A percentile compares a stretch with the other conserved stretches of the same genome.
Evolutionary conservation across 768 basidiomycete species (phyloP).

Genomic region (Panus rudis): DNA sequence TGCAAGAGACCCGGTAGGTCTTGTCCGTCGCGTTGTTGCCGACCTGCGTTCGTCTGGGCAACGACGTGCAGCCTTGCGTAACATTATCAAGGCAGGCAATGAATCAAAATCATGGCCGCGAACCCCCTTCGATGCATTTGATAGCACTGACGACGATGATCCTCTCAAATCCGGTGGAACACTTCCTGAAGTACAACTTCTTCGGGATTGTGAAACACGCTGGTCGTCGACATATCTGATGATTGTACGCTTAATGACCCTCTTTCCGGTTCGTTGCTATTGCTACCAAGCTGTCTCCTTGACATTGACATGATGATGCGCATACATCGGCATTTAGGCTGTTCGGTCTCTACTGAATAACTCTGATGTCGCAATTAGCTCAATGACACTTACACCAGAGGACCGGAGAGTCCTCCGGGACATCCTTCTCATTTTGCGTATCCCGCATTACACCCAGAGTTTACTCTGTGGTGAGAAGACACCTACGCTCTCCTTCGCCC

Average conservation of each 20-base stretch:
- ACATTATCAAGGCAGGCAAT: conserved; percentile 8
- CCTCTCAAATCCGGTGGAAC: background rate
- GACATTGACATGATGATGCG: background rate
- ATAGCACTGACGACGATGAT: background rate
- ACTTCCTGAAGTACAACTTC: conserved; percentile 5
- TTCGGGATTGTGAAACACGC: conserved; percentile 16
- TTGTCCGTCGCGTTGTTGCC: conserved; percentile 4
- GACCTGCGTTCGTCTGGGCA: conserved; percentile 16
- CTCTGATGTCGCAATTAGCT: background rate
- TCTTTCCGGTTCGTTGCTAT: background rate
- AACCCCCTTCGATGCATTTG: background rate
- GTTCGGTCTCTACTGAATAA: background rate
- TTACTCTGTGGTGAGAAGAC: background rate
- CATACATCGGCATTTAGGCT: background rate
- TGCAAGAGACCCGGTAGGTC: conserved; percentile 12
- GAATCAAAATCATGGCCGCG: background rate
- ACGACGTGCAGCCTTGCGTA: conserved; percentile 9
- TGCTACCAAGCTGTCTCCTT: too few relatives aligned
- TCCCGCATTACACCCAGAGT: background rate
- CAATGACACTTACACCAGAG: background rate
- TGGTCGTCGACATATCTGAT: conserved; percentile 21
- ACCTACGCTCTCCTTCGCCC: background rate
- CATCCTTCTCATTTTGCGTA: background rate
- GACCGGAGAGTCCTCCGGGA: background rate
- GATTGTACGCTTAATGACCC: conserved; percentile 11